Percentiles rank a stretch among this genome's conserved stretches.
phyloP scores from a whole-genome alignment of 495 filamentous ascomycete species.

The Thozetella sp. region DNA sequence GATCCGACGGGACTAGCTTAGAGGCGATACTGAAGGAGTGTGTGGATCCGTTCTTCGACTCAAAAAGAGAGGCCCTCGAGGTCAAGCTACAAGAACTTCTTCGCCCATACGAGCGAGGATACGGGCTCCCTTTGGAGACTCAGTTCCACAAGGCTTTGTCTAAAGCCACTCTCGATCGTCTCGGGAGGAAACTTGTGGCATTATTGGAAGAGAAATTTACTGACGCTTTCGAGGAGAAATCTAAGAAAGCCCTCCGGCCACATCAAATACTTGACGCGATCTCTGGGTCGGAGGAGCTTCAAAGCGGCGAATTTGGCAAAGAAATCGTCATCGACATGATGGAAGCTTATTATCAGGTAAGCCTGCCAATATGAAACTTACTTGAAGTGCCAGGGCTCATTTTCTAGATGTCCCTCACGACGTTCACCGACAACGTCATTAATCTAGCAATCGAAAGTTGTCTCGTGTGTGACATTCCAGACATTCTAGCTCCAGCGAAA shows the following conservation, averaged over 20 bases:
- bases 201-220: conserved; percentile 5
- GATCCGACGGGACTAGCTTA: conserved; percentile 12
- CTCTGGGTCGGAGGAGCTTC: neutral
- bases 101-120: conserved; percentile 22
- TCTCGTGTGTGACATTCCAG: conserved; percentile 24
- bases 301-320: conserved; percentile 23
- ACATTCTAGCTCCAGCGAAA: conserved; percentile 14
- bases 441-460: conserved; percentile 26
- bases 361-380: neutral
- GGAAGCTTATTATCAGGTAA: conserved; percentile 35
- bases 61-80: conserved; percentile 23
- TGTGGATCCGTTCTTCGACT: conserved; percentile 37
- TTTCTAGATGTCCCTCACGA: conserved; percentile 13
- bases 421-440: conserved; percentile 25
- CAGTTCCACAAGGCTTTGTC: neutral
- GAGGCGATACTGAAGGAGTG: conserved; percentile 21
- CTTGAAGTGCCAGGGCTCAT: neutral
- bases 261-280: conserved; percentile 2
- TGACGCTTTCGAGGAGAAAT: conserved; percentile 10
- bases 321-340: conserved; percentile 33
- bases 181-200: neutral
- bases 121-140: conserved; percentile 3
- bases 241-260: neutral
- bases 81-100: conserved; percentile 39
- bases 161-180: neutral